Conservation (phyloP, 73 alveolate species). For the Paramecium tetraurelia region DNA sequence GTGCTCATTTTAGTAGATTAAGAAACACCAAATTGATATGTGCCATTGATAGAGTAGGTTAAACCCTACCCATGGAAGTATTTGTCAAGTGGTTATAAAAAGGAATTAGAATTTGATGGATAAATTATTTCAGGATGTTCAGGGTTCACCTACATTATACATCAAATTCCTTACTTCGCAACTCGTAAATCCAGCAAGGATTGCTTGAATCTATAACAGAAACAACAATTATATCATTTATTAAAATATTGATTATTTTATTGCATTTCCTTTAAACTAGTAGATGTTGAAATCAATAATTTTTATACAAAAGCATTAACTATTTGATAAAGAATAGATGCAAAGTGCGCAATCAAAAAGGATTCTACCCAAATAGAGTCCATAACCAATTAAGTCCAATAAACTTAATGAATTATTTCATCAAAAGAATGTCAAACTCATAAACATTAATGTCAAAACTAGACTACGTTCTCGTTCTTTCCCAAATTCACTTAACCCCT, state of each 20-base stretch:
- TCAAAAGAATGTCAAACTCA: background rate
- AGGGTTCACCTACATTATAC: background rate
- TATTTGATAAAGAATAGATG: background rate
- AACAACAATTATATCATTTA: background rate
- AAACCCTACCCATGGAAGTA: background rate
- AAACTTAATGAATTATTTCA: background rate
- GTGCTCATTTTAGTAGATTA: background rate
- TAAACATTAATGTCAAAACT: background rate
- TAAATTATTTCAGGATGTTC: background rate
- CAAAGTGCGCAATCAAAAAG: background rate
- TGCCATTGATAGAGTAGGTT: background rate
- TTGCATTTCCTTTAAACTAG: background rate
- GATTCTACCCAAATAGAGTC: background rate
- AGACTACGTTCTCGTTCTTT: background rate
- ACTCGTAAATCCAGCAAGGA: background rate
- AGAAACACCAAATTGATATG: background rate
- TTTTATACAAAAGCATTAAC: background rate
- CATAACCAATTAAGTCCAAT: background rate
- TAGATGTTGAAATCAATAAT: background rate
- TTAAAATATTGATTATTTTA: background rate
- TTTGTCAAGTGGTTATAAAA: background rate
- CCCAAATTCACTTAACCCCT: background rate
- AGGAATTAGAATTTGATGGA: conserved; percentile 6
- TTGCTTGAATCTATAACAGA: background rate
- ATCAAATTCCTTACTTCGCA: background rate